Base-by-base conservation (phyloP, 1,139 yeast genomes). In the Eremothecium gossypii region DNA sequence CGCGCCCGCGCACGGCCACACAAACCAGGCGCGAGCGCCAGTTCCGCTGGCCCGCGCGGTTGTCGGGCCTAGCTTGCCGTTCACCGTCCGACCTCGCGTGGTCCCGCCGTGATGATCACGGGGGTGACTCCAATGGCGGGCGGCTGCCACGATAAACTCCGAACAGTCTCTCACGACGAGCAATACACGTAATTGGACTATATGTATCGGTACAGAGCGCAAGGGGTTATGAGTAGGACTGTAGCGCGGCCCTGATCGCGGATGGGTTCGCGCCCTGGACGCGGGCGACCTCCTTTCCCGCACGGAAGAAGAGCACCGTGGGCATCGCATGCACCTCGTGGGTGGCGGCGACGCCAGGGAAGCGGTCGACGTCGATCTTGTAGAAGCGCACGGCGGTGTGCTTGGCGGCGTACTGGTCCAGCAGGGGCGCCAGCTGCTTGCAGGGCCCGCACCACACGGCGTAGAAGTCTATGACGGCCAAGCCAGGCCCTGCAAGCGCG, bases 371-470 rank as follows among this genome's bases (percentile, higher is more conserved):
- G 57, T 86, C 95, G 45, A 86, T 76, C 73, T 86, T 85, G 74
- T 77, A 71, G 74, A 87, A 86, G 55, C 72, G 74, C 52, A 80
- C 89, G 38, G 69, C 64, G 30, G 70, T 64, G 67, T 70, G 71
- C 55, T 76, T 72, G 39, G 68, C 64, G 33, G 79, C 65, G 61
- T 86, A 81, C 66, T 83, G 83, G 58, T 85, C 93, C 57, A 87
- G 69, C 68, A 83, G 70, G 61, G 96, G 96, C 48, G 95, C 87
- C 69, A 87, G 82, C 80, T 83, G 83, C 73, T 86, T 86, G 73
- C 96, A 87, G 49, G 96, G 96, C 55, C 95, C 96, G 68, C 96
- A 87, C 96, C 96, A 87, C 49, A 89, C 79, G 53, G 96, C 96
- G 57, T 79, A 85, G 70, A 87, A 87, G 70, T 87, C 96, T 50